Evolutionary conservation across 73 alveolate genomes (phyloP).

Genomic region (Blepharisma stoltei): DNA sequence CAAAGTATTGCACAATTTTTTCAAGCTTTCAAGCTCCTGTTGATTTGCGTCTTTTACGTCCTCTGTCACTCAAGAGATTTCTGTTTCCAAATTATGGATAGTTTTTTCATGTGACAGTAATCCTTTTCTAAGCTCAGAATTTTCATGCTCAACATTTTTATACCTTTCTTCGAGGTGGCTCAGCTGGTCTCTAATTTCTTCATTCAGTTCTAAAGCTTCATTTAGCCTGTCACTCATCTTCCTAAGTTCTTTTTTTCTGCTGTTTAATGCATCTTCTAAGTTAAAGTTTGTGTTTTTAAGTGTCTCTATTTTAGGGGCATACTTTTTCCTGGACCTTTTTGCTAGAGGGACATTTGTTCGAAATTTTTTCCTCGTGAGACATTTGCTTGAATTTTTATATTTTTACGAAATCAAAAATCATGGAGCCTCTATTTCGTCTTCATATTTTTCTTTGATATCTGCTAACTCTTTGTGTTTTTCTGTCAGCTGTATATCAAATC

Average conservation of each 20-base stretch:
- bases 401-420: too few relatives aligned
- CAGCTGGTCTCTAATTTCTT: neutral
- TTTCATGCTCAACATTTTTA: neutral
- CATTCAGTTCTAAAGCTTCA: neutral
- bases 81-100: neutral
- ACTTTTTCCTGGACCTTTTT: neutral
- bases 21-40: neutral
- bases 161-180: neutral
- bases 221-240: neutral
- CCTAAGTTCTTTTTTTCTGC: neutral
- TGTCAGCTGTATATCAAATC: neutral
- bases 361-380: too few relatives aligned
- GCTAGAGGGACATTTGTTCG: too few relatives aligned
- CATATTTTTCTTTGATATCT: neutral
- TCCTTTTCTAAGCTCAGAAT: neutral
- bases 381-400: too few relatives aligned
- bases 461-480: conserved; percentile 4
- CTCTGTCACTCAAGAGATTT: neutral
- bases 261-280: neutral
- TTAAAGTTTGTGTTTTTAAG: neutral
- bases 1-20: neutral
- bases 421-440: neutral
- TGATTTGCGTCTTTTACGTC: neutral
- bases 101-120: neutral
- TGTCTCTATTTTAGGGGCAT: neutral